Conservation (phyloP, 805 yeast genomes). For the Yarrowia bubula region DNA sequence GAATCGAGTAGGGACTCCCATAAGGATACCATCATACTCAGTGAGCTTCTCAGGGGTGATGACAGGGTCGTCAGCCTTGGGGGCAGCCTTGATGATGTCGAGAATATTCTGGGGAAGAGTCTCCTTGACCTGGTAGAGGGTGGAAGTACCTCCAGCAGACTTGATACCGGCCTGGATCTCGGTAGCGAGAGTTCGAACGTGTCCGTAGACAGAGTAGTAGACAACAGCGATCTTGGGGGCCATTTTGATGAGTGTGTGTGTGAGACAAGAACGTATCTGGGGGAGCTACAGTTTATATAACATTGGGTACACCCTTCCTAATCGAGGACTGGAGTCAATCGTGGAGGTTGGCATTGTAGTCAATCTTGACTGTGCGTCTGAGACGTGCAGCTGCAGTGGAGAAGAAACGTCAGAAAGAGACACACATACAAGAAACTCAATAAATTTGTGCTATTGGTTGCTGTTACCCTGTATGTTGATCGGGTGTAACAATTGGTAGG, state of each 20-base stretch:
- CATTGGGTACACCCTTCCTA: neutral
- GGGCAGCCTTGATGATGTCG: constrained; percentile 61
- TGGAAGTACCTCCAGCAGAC: constrained; percentile 65
- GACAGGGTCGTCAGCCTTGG: constrained; percentile 48
- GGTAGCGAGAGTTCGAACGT: constrained; percentile 66
- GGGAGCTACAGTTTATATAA: neutral
- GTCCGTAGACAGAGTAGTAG: constrained; percentile 80
- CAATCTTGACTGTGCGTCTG: neutral
- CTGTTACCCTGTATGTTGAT: neutral
- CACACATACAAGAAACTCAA: neutral
- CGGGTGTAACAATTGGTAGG: no score
- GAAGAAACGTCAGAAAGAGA: neutral
- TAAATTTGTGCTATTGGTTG: neutral
- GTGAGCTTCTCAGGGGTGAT: constrained; percentile 56
- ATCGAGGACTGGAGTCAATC: neutral
- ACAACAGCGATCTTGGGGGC: constrained; percentile 64
- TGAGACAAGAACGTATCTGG: no score
- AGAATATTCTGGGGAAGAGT: constrained; percentile 65
- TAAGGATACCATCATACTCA: constrained; percentile 68
- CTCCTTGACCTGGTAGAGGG: constrained; percentile 76
- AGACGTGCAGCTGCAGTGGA: neutral
- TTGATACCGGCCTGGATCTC: constrained; percentile 66
- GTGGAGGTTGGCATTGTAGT: neutral
- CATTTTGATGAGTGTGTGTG: neutral
- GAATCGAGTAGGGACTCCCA: constrained; percentile 79